Evolutionary conservation across 768 basidiomycete genomes (phyloP).

Genomic region (Agrocybe pediades): DNA sequence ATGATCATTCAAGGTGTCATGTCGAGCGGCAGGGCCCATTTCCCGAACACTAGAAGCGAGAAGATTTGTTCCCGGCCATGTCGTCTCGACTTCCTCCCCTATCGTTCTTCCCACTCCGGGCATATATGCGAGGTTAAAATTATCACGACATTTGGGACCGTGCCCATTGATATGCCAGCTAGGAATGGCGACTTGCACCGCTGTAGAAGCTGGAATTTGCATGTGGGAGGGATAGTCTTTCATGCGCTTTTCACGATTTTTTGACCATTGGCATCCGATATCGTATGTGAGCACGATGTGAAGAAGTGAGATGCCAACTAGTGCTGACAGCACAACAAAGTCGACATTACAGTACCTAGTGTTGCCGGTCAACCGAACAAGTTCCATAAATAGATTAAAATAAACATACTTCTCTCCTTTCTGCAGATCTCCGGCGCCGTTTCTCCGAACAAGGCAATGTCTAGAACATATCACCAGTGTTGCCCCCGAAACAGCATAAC

Average conservation of each 20-base stretch:
- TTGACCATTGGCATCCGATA: slow-evolving; percentile 15
- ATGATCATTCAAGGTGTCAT: slow-evolving; percentile 38
- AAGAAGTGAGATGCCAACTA: neutral
- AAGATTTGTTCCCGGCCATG: slow-evolving; percentile 36
- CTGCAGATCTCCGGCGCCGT: neutral
- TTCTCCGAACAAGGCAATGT: neutral
- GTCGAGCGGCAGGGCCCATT: slow-evolving; percentile 33
- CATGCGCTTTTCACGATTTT: slow-evolving; percentile 5
- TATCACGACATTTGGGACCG: slow-evolving; percentile 23
- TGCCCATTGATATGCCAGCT: slow-evolving; percentile 41
- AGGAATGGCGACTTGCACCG: slow-evolving; percentile 26
- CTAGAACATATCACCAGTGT: neutral
- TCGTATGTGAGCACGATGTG: slow-evolving; percentile 15
- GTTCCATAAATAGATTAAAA: too few species aligned
- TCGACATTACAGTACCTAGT: slow-evolving; percentile 5
- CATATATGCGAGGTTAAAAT: slow-evolving; percentile 31
- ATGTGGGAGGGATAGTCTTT: slow-evolving; percentile 4
- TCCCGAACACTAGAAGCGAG: slow-evolving; percentile 32
- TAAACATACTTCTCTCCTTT: neutral
- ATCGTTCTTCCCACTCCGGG: slow-evolving; percentile 24
- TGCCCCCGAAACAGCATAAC: neutral
- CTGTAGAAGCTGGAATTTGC: neutral
- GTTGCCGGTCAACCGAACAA: too few species aligned
- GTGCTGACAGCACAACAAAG: slow-evolving; percentile 9
- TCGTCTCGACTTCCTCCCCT: slow-evolving; percentile 36